Conservation (phyloP, 257 asterid species). For the Jacaranda copaia region DNA sequence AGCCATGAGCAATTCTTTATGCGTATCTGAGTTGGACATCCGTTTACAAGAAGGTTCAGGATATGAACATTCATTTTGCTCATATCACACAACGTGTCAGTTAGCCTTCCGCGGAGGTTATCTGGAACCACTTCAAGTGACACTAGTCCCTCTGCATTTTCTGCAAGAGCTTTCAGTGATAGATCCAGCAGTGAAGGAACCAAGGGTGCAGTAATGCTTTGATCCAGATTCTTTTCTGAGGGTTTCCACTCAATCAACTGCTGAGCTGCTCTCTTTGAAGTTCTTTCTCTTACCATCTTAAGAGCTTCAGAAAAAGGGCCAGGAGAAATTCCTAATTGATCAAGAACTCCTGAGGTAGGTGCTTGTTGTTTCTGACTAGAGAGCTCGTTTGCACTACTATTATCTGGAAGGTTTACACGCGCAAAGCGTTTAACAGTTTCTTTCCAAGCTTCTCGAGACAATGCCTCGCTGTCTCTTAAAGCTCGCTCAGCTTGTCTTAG, state of each 20-base stretch:
- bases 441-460: conserved; percentile 12
- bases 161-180: conserved; percentile 64
- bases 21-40: conserved; percentile 72
- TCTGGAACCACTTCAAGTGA: conserved; percentile 73
- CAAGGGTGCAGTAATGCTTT: conserved; percentile 11
- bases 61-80: conserved; percentile 54
- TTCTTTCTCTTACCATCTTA: conserved; percentile 54
- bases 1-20: conserved; percentile 78
- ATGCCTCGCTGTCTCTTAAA: not conserved
- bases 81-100: conserved; percentile 60
- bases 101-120: conserved; percentile 55
- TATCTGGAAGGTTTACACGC: conserved; percentile 32
- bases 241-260: conserved; percentile 64
- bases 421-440: conserved; percentile 59
- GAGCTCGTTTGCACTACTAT: conserved; percentile 42
- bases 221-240: conserved; percentile 31
- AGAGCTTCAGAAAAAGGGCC: conserved; percentile 69
- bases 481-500: conserved; percentile 28
- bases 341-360: conserved; percentile 39
- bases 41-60: conserved; percentile 60
- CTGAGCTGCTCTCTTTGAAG: conserved; percentile 35
- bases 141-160: conserved; percentile 62
- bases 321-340: conserved; percentile 48
- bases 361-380: conserved; percentile 42
- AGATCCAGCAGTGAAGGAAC: conserved; percentile 73